These are phyloP conservation scores for Aspergillus haitiensis DNA, from an alignment of 495 filamentous ascomycete genomes.

Conservation along the genomic window DNA sequence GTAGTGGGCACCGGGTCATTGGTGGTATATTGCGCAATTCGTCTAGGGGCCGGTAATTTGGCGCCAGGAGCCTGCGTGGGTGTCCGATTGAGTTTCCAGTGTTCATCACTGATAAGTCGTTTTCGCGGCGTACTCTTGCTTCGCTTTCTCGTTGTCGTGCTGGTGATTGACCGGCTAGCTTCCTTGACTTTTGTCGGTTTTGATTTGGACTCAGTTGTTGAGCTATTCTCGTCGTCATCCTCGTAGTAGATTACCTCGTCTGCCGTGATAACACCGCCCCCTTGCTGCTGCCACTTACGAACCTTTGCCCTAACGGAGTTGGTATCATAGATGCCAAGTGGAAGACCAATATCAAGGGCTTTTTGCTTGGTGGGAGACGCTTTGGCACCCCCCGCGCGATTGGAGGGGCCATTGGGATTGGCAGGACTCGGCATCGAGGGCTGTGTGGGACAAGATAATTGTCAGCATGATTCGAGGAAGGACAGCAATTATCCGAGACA, in stretches of 20 bases:
- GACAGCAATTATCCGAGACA: constrained; percentile 19
- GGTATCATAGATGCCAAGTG: constrained; percentile 54
- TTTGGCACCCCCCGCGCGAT: constrained; percentile 40
- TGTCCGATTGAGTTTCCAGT: constrained; percentile 63
- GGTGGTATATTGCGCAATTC: constrained; percentile 44
- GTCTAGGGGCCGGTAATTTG: constrained; percentile 53
- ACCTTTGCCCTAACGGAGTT: constrained; percentile 68
- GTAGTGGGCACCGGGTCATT: constrained; percentile 35
- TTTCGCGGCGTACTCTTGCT: constrained; percentile 66
- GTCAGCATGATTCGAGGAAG: constrained; percentile 23
- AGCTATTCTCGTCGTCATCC: constrained; percentile 40
- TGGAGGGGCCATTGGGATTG: constrained; percentile 45
- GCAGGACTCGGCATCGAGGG: constrained; percentile 48
- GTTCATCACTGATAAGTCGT: constrained; percentile 75
- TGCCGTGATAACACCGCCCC: constrained; percentile 56
- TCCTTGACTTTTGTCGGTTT: constrained; percentile 31
- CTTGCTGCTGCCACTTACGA: constrained; percentile 73
- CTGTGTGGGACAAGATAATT: constrained; percentile 19
- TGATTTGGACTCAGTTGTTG: constrained; percentile 28
- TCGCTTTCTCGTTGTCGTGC: constrained; percentile 29
- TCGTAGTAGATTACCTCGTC: constrained; percentile 41
- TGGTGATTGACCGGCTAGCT: constrained; percentile 4
- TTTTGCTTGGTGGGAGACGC: constrained; percentile 38
- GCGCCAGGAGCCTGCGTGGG: constrained; percentile 48
- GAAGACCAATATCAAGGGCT: constrained; percentile 52